Evolutionary conservation across 2,329 filamentous ascomycete species (phyloP).

Genomic region (Neonectria faginata): DNA sequence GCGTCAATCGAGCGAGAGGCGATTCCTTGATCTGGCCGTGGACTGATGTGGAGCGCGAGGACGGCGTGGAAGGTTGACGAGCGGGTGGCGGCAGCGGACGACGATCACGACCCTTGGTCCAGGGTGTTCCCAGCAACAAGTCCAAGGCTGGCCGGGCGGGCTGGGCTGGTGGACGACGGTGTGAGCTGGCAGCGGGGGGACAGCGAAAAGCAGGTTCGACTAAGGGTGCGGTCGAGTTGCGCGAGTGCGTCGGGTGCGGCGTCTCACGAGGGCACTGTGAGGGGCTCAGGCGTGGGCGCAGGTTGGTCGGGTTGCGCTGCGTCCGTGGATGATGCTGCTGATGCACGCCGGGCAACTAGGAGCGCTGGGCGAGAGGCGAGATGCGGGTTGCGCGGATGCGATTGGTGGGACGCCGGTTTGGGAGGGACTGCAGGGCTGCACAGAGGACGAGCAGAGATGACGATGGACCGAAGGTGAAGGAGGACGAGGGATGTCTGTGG

Average conservation of each 20-base stretch:
- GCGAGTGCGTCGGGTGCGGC: slow-evolving; percentile 1
- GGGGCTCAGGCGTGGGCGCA: slow-evolving; percentile 41
- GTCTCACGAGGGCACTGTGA: slow-evolving; percentile 37
- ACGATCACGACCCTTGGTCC: slow-evolving; percentile 42
- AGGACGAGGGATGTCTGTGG: neutral
- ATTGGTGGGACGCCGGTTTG: slow-evolving; percentile 23
- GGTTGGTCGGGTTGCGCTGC: slow-evolving; percentile 32
- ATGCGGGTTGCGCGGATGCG: slow-evolving; percentile 21
- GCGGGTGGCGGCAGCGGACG: slow-evolving; percentile 40
- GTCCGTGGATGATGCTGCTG: slow-evolving; percentile 23
- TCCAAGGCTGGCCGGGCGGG: slow-evolving; percentile 18
- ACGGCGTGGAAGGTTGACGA: slow-evolving; percentile 33
- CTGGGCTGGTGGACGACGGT: slow-evolving; percentile 25
- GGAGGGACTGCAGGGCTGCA: slow-evolving; percentile 14
- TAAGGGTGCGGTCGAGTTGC: slow-evolving; percentile 14
- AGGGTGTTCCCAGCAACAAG: slow-evolving; percentile 39
- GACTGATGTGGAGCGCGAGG: slow-evolving; percentile 47
- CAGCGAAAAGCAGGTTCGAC: slow-evolving; percentile 29
- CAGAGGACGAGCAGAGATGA: slow-evolving; percentile 16
- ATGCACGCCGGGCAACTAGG: slow-evolving; percentile 24
- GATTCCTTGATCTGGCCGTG: slow-evolving; percentile 44
- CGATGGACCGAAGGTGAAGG: slow-evolving; percentile 13
- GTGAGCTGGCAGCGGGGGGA: slow-evolving; percentile 32
- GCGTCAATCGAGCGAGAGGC: slow-evolving; percentile 17
- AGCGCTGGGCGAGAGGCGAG: slow-evolving; percentile 17